Percentiles rank a stretch among this genome's conserved stretches.
phyloP scores from a whole-genome alignment of 805 yeast genomes.

The Saccharomycodes ludwigii region DNA sequence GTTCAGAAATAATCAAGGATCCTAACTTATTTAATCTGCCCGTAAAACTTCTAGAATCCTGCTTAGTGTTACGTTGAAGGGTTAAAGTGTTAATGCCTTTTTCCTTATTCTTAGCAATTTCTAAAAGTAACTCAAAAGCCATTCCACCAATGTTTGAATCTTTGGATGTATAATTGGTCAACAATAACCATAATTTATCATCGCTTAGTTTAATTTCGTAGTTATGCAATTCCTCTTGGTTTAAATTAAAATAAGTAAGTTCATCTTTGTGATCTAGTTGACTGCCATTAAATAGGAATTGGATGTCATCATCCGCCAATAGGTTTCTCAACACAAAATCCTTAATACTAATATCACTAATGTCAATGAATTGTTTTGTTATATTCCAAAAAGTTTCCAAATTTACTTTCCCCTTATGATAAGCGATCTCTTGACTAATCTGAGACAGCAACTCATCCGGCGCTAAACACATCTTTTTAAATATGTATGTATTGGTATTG shows the following conservation, averaged over 20 bases:
- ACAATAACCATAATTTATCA: slow-evolving; percentile 42
- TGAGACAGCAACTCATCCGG: slow-evolving; percentile 22
- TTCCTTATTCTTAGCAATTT: slow-evolving; percentile 44
- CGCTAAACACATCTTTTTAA: slow-evolving; percentile 7
- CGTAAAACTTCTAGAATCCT: slow-evolving; percentile 61
- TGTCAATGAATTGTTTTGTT: slow-evolving; percentile 6
- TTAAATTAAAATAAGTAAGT: slow-evolving; percentile 1
- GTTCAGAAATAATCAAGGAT: slow-evolving; percentile 33
- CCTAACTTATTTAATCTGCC: slow-evolving; percentile 45
- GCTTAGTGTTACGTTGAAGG: slow-evolving; percentile 43
- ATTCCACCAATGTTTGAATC: slow-evolving; percentile 42
- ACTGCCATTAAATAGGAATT: background rate
- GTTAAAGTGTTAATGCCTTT: slow-evolving; percentile 50
- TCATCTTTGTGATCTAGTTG: background rate
- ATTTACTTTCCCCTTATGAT: slow-evolving; percentile 19
- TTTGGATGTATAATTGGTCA: slow-evolving; percentile 44
- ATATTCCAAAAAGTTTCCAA: slow-evolving; percentile 5
- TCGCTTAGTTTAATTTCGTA: slow-evolving; percentile 31
- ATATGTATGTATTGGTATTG: too few relatives aligned
- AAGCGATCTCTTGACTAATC: slow-evolving; percentile 20
- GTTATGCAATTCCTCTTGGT: slow-evolving; percentile 1
- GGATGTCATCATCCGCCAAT: background rate
- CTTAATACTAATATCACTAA: slow-evolving; percentile 5
- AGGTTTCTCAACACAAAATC: slow-evolving; percentile 1
- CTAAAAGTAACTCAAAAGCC: slow-evolving; percentile 43